phyloP scores from a whole-genome alignment of 2,329 filamentous ascomycete genomes.

The Alternaria hordeiaustralica region DNA sequence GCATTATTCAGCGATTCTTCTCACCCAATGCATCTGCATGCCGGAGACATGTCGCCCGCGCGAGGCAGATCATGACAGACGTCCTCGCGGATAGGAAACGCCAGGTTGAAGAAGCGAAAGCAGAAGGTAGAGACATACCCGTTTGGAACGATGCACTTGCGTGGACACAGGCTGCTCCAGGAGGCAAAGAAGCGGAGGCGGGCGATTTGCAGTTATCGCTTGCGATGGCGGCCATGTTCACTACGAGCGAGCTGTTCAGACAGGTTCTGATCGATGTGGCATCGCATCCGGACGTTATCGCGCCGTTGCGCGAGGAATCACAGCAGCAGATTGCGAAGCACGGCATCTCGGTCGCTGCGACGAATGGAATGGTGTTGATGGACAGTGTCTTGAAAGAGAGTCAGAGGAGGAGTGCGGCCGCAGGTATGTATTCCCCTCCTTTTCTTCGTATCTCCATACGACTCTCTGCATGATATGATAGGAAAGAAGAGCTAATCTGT shows the following conservation, averaged over 20 bases:
- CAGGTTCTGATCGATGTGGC: slow-evolving; percentile 3
- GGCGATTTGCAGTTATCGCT: slow-evolving; percentile 2
- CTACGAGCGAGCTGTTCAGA: neutral
- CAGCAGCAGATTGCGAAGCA: neutral
- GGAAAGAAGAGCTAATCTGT: neutral
- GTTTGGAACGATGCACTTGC: neutral
- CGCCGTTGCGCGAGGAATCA: neutral
- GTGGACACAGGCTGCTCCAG: neutral
- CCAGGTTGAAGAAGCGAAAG: neutral
- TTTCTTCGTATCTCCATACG: neutral
- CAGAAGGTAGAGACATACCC: neutral
- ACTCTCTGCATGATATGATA: neutral
- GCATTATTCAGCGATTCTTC: neutral
- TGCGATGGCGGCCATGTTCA: neutral
- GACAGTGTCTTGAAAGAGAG: slow-evolving; percentile 3
- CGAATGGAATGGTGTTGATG: neutral
- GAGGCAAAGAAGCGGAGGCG: neutral
- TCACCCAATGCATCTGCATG: neutral
- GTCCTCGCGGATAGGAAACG: neutral
- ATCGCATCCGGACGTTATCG: neutral
- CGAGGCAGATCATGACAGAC: neutral
- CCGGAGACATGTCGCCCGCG: neutral
- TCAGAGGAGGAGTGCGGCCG: neutral
- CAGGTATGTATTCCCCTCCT: neutral
- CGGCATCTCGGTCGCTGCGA: neutral